Evolutionary conservation across 805 yeast species (phyloP), one percentile per base, ranked within the genome.

Genomic region (Kurtzmaniella fragi): DNA sequence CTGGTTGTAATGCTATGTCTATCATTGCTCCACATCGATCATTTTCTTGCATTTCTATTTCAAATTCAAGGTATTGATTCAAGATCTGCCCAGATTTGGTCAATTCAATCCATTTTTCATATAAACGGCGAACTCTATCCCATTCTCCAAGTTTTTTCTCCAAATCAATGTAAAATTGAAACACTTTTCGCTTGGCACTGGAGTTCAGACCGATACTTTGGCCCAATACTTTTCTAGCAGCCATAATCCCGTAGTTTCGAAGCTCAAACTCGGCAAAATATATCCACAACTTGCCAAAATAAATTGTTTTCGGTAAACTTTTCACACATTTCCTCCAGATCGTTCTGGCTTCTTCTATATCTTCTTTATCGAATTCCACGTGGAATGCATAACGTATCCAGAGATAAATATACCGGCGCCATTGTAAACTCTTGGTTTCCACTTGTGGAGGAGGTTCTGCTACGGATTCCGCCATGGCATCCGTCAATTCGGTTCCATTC

Each of bases 251-350:
- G 5, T 64, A 67, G 23, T 78, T 77, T 27, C 98, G 71, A 2
- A 90, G 57, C 56, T 85, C 90, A 61, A 84, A 89, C 42, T 85
- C 74, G 2, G 86, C 80, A 56, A 60, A 82, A 46, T 70, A 59
- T 5, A 77, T 70, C 97, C 97, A 90, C 3, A 84, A 50, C 44
- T 84, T 82, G 2, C 79, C 78, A 50, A 85, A 85, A 0, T 87
- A 77, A 50, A 89, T 80, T 7, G 46, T 39, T 38, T 67, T 62
- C 1, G 91, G 87, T 10, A 83, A 64, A 1, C 67, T 39, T 20
- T 64, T 57, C 1, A 82, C 34, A 12, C 84, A 58, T 31, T 62
- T 57, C 20, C 70, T 59, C 70, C 80, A 91, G 1, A 77, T 51
- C 1, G 47, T 49, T 31, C 86, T 58, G 1, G 87, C 73, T 1